phyloP scores from a whole-genome alignment of 2,329 filamentous ascomycete species.

The Cladosporium colombiae region DNA sequence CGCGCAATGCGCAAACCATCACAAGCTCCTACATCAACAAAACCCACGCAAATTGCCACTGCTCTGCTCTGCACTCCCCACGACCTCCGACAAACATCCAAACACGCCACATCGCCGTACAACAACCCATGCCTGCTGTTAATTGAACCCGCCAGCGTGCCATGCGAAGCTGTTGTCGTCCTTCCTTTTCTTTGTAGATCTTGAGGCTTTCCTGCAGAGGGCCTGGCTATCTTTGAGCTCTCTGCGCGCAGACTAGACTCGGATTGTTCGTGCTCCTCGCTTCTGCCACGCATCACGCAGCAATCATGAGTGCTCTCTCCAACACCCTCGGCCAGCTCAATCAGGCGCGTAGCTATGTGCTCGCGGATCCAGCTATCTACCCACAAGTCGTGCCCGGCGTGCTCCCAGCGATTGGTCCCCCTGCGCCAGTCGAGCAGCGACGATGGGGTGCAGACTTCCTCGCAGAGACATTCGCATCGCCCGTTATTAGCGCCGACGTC shows the following conservation, averaged over 20 bases:
- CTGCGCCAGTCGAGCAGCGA: slow-evolving; percentile 75
- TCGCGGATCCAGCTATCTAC: slow-evolving; percentile 85
- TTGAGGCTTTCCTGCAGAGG: slow-evolving; percentile 6
- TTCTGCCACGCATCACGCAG: background rate
- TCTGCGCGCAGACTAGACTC: background rate
- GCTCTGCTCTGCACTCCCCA: background rate
- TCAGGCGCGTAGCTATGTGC: slow-evolving; percentile 83
- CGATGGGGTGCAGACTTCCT: slow-evolving; percentile 97
- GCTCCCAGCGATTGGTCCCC: slow-evolving; percentile 81
- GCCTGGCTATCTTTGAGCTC: slow-evolving; percentile 2
- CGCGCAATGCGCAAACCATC: slow-evolving; percentile 10
- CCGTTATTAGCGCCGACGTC: slow-evolving; percentile 72
- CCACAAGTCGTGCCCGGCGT: slow-evolving; percentile 89
- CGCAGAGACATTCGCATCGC: slow-evolving; percentile 92
- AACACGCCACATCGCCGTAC: background rate
- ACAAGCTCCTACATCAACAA: slow-evolving; percentile 2
- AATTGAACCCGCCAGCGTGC: slow-evolving; percentile 8
- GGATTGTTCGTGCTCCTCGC: slow-evolving; percentile 6
- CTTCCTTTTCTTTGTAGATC: slow-evolving; percentile 20
- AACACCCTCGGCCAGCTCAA: slow-evolving; percentile 87
- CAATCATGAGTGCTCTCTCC: slow-evolving; percentile 40
- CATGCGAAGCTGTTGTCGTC: slow-evolving; percentile 17
- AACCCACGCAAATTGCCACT: background rate
- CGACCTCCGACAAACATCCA: slow-evolving; percentile 5
- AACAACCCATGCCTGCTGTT: background rate